These are phyloP conservation scores for Anthracocystis walkeri DNA, from an alignment of 1,284 basidiomycete genomes.

Conservation along the genomic window DNA sequence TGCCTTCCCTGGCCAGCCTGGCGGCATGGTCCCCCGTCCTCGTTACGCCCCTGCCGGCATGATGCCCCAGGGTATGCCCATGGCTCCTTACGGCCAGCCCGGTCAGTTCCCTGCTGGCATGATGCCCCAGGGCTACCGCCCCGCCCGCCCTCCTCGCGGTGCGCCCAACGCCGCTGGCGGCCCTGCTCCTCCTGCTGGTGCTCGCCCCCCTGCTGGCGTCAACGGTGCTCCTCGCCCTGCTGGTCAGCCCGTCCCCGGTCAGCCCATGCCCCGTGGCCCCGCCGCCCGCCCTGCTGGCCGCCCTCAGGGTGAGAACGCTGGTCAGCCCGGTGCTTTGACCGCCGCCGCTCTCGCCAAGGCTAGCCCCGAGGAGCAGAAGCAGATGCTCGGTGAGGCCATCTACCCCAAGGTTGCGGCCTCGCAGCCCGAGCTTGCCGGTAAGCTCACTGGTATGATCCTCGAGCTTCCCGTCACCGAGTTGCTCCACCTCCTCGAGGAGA, in stretches of 20 bases:
- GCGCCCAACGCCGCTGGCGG: slow-evolving; percentile 56
- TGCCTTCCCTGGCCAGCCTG: slow-evolving; percentile 67
- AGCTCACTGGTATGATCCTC: slow-evolving; percentile 70
- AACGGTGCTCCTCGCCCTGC: slow-evolving; percentile 60
- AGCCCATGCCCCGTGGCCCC: slow-evolving; percentile 49
- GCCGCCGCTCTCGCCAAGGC: slow-evolving; percentile 68
- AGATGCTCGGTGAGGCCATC: slow-evolving; percentile 70
- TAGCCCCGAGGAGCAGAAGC: slow-evolving; percentile 70
- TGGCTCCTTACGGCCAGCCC: slow-evolving; percentile 66
- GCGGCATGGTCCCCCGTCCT: slow-evolving; percentile 66
- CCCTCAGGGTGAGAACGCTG: slow-evolving; percentile 36
- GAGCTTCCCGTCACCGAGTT: slow-evolving; percentile 69
- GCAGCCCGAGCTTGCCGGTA: slow-evolving; percentile 68
- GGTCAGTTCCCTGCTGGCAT: slow-evolving; percentile 66
- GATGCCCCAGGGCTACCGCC: slow-evolving; percentile 67
- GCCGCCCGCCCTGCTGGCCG: slow-evolving; percentile 46
- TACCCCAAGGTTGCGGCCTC: slow-evolving; percentile 68
- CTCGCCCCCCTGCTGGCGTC: slow-evolving; percentile 54
- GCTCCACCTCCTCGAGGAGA: slow-evolving; percentile 68
- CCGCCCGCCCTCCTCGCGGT: slow-evolving; percentile 63
- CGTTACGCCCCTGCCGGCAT: slow-evolving; percentile 68
- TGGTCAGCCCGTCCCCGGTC: slow-evolving; percentile 52
- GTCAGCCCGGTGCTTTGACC: slow-evolving; percentile 62
- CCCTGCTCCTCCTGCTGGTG: slow-evolving; percentile 52
- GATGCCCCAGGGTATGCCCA: slow-evolving; percentile 69